Conservation (phyloP, 2,329 filamentous ascomycete genomes). For the Sclerotinia nivalis region DNA sequence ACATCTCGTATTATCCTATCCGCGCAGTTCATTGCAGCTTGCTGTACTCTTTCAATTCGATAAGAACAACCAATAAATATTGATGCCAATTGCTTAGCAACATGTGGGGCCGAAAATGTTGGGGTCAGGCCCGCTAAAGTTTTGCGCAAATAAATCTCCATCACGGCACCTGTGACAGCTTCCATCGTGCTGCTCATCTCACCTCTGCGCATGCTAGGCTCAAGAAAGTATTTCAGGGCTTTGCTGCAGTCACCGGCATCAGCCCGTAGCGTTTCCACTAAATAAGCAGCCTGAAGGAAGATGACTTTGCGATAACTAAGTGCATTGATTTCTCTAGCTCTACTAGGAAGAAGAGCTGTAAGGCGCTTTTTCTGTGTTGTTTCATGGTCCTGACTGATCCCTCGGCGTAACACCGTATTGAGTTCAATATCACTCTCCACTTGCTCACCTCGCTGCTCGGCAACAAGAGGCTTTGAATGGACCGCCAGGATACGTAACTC, state of each 20-base stretch:
- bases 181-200: conserved; percentile 67
- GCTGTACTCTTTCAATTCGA: conserved; percentile 86
- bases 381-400: conserved; percentile 77
- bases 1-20: conserved; percentile 82
- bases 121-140: conserved; percentile 70
- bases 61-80: conserved; percentile 92
- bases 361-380: conserved; percentile 79
- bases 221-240: conserved; percentile 88
- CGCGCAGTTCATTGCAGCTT: conserved; percentile 79
- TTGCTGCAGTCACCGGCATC: conserved; percentile 87
- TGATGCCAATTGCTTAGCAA: conserved; percentile 81
- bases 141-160: conserved; percentile 77
- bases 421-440: conserved; percentile 96
- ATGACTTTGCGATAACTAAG: conserved; percentile 89
- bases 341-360: conserved; percentile 69
- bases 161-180: conserved; percentile 63
- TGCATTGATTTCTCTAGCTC: conserved; percentile 74
- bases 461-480: conserved; percentile 82
- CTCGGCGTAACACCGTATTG: conserved; percentile 87
- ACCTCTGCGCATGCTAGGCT: conserved; percentile 73
- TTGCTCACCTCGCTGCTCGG: conserved; percentile 84
- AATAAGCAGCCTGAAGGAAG: conserved; percentile 85
- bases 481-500: conserved; percentile 84
- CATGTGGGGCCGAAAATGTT: conserved; percentile 84
- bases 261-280: conserved; percentile 86